These are phyloP conservation scores for Botryosphaeria dothidea DNA, from an alignment of 2,329 filamentous ascomycete genomes.

Conservation along the genomic window DNA sequence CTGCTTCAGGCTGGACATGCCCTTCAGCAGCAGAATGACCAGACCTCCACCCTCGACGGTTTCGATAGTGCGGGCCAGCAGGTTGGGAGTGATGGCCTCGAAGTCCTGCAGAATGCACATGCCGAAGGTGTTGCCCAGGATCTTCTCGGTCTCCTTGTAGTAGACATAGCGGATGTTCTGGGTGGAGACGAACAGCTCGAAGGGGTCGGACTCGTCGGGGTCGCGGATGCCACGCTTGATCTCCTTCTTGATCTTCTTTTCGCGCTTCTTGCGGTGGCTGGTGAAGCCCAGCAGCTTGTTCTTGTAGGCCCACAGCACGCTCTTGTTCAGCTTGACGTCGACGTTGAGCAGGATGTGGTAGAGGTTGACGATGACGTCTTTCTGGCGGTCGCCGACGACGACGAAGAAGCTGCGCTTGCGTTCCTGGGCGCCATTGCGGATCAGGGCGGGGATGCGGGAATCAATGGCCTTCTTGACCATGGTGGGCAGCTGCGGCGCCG, in stretches of 20 bases:
- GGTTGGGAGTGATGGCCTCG: slow-evolving; percentile 95
- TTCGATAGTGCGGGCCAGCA: slow-evolving; percentile 91
- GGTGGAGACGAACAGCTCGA: slow-evolving; percentile 94
- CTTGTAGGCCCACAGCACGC: slow-evolving; percentile 97
- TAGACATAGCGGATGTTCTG: slow-evolving; percentile 98
- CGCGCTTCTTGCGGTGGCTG: slow-evolving; percentile 93
- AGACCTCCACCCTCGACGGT: slow-evolving; percentile 95
- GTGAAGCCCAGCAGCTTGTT: slow-evolving; percentile 95
- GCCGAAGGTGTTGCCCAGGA: slow-evolving; percentile 94
- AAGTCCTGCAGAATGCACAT: slow-evolving; percentile 99
- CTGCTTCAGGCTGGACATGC: slow-evolving; percentile 96
- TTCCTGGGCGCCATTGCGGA: slow-evolving; percentile 56
- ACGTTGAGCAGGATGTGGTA: slow-evolving; percentile 91
- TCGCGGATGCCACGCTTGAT: slow-evolving; percentile 94
- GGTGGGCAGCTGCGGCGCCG: slow-evolving; percentile 14
- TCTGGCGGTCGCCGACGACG: slow-evolving; percentile 88
- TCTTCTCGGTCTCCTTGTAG: slow-evolving; percentile 99
- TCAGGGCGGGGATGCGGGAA: slow-evolving; percentile 42
- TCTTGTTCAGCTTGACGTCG: slow-evolving; percentile 93
- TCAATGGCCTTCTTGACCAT: slow-evolving; percentile 28
- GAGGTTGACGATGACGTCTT: slow-evolving; percentile 93
- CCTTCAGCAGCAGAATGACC: slow-evolving; percentile 87
- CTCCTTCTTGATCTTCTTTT: slow-evolving; percentile 97
- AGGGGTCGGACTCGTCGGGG: slow-evolving; percentile 88
- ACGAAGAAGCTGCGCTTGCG: slow-evolving; percentile 99